Evolutionary conservation across 1,139 yeast genomes (phyloP).

Genomic region (Blastobotrys serpentis): DNA sequence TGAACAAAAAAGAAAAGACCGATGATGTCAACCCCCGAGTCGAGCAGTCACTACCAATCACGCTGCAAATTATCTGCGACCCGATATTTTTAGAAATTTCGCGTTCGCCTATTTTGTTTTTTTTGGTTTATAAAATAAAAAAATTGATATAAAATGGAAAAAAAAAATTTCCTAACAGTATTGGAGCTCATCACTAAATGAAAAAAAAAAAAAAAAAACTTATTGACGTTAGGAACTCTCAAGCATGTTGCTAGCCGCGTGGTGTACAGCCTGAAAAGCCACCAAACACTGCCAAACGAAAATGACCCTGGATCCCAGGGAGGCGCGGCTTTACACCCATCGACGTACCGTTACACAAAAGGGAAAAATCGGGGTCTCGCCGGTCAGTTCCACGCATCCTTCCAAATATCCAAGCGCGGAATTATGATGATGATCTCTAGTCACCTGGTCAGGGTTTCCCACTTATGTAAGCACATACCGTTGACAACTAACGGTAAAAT

Average conservation of each 20-base stretch:
- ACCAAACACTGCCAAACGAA: neutral
- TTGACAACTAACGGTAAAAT: constrained; percentile 3
- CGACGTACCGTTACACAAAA: neutral
- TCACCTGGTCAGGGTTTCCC: constrained; percentile 3
- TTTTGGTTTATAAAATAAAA: neutral
- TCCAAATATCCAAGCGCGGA: constrained; percentile 4
- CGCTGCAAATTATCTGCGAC: neutral
- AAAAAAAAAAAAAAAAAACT: neutral
- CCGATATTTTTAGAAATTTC: neutral
- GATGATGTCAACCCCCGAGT: constrained; percentile 5
- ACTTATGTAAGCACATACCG: neutral
- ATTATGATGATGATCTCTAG: neutral
- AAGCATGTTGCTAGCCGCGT: neutral
- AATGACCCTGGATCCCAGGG: neutral
- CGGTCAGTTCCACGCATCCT: neutral
- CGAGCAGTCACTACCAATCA: neutral
- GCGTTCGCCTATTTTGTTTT: neutral
- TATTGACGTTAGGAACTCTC: no score
- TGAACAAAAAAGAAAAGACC: neutral
- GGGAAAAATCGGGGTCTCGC: no score
- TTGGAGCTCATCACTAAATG: no score
- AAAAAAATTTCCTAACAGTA: no score
- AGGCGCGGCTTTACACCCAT: constrained; percentile 4
- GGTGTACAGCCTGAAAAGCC: neutral
- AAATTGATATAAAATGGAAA: neutral